Conservation (phyloP, 176 grass and related monocot genomes). For the Luzula sylvatica region DNA sequence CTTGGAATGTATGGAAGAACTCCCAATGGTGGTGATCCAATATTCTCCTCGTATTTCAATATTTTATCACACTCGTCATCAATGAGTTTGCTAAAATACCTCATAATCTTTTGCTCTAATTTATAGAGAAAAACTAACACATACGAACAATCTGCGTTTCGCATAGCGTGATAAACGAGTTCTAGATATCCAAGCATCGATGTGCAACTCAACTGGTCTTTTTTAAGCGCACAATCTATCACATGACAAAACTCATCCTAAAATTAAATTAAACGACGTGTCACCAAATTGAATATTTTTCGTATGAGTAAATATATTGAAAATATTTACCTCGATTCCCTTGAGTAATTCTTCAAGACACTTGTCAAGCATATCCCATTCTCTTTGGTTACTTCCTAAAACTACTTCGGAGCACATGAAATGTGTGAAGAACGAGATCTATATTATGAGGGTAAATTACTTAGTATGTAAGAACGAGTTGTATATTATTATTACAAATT, state of each 20-base stretch:
- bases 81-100: conserved; percentile 72
- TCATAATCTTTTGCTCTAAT: conserved; percentile 60
- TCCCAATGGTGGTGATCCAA: conserved; percentile 47
- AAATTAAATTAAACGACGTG: too few species aligned
- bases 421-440: conserved; percentile 93
- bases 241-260: conserved; percentile 78
- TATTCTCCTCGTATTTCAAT: conserved; percentile 78
- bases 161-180: conserved; percentile 83
- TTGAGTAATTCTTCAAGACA: conserved; percentile 75
- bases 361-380: conserved; percentile 47
- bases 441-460: neutral
- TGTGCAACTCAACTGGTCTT: conserved; percentile 82
- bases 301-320: conserved; percentile 4
- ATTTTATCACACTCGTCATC: conserved; percentile 90
- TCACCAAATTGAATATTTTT: too few species aligned
- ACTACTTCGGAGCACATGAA: conserved; percentile 94
- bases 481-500: neutral
- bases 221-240: conserved; percentile 81
- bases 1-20: conserved; percentile 84
- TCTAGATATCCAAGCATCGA: conserved; percentile 81
- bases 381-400: conserved; percentile 31
- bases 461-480: neutral
- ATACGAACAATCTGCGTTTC: conserved; percentile 73
- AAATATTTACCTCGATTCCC: conserved; percentile 61
- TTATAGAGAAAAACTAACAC: conserved; percentile 74